Evolutionary conservation across 2,329 filamentous ascomycete genomes (phyloP), one percentile per base, ranked within the genome.

Genomic region (Pyrenophora graminea): DNA sequence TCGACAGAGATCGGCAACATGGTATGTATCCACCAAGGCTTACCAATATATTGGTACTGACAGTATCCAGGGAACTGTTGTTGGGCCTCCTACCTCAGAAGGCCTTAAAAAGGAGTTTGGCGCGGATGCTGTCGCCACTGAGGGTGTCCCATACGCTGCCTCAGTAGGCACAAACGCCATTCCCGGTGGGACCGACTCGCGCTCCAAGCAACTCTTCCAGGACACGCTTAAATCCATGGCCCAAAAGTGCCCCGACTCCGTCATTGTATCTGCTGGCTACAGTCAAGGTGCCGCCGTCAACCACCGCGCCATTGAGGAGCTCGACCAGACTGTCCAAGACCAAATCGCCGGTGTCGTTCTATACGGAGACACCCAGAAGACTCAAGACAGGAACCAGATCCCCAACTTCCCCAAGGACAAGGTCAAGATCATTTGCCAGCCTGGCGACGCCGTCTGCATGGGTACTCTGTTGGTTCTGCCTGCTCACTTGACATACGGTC

Each of bases 361-460:
- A 10, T 79, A 78, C 51, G 80, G 70, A 19, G 77, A 80, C 50
- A 80, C 79, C 2, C 73, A 79, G 58, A 74, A 74, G 45, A 51
- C 51, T 42, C 68, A 71, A 52, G 66, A 75, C 39, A 71, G 74
- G 8, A 66, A 69, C 27, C 72, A 76, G 55, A 69, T 79, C n/a
- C 56, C 70, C 5, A 60, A 65, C 23, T 78, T 76, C 57, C 71
- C 73, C n/a, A 59, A 68, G 40, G 68, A 67, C 1, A 76, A 80
- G 58, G 72, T 75, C 3, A 74, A 79, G 59, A 77, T 80, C 17
- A 76, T 79, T 32, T 84, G 82, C 52, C 75, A 79, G 25, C 39
- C 56, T 3, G 80, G 78, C 0, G 82, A 84, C 56, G 68, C 77
- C 8, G 80, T 84, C 5, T 84, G 82, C 51, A 46, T 65, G 3